A percentile compares a stretch with the other conserved stretches of the same genome.
phyloP scores from a whole-genome alignment of 768 basidiomycete genomes.

The Rhodotorula babjevae region DNA sequence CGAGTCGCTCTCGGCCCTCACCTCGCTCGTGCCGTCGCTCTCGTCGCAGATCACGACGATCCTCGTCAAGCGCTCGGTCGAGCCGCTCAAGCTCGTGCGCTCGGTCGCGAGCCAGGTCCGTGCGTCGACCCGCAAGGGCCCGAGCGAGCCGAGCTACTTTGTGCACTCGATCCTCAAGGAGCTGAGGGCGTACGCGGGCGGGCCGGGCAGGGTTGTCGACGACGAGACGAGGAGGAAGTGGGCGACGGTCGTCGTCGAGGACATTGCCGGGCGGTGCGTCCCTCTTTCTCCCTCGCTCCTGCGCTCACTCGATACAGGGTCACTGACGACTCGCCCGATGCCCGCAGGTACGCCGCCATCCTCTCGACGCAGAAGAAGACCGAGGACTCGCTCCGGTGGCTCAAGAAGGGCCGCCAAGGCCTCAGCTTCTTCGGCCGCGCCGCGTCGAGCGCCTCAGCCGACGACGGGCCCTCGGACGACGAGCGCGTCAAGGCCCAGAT shows the following conservation, averaged over 20 bases:
- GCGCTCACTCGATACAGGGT: accelerated
- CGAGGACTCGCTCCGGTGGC: slow-evolving; percentile 75
- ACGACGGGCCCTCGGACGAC: slow-evolving; percentile 78
- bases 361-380: slow-evolving; percentile 83
- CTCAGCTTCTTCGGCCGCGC: slow-evolving; percentile 64
- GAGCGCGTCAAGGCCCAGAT: slow-evolving; percentile 79
- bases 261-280: slow-evolving; percentile 45
- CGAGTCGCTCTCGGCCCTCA: slow-evolving; percentile 55
- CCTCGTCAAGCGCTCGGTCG: slow-evolving; percentile 73
- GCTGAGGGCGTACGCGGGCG: slow-evolving; percentile 59
- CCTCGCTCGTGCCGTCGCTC: slow-evolving; percentile 57
- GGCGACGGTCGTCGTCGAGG: slow-evolving; percentile 45
- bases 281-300: not conserved
- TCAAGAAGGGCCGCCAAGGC: slow-evolving; percentile 77
- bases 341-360: slow-evolving; percentile 67
- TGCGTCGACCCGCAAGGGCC: slow-evolving; percentile 67
- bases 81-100: slow-evolving; percentile 74
- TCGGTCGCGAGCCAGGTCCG: slow-evolving; percentile 87
- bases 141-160: slow-evolving; percentile 80
- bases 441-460: slow-evolving; percentile 47
- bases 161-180: slow-evolving; percentile 75
- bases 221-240: slow-evolving; percentile 51
- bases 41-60: slow-evolving; percentile 64
- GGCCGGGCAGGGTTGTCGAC: slow-evolving; percentile 60
- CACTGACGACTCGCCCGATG: not conserved